Base-by-base conservation (phyloP, 1,284 basidiomycete genomes). In the Afroboletus lepidellus region DNA sequence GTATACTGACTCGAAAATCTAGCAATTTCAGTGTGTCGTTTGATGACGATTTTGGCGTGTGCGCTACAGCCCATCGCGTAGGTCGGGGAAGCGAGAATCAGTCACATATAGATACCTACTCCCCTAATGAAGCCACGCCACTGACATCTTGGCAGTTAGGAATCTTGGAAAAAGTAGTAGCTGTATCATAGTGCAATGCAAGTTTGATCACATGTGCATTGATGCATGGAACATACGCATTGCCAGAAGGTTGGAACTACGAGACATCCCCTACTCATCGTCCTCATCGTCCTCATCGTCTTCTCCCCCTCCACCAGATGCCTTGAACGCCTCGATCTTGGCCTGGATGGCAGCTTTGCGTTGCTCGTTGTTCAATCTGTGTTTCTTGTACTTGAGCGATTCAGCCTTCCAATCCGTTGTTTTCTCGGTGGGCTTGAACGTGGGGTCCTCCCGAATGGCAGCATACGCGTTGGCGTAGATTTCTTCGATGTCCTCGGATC, bases 401-500 rank as follows among this genome's bases (percentile, higher is more conserved):
- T 98, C 95, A 38, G 88, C 79, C 69, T 89, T 93, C 94, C 95
- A 99, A 79, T 98, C 89, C 70, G 83, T 85, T 53, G 85, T 74
- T 82, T 98, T 98, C 61, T 97, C 92, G 42, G 92, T 89, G 46
- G 94, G 87, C 73, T 90, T 87, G 85, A 95, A 96, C 16, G 75
- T 71, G 48, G 97, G 96, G 74, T 98, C 88, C 72, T 96, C 95
- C 60, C 97, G 92, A 75, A 99, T 99, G 58, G 93, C 91, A 49
- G 89, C 86, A 74, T 94, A 90, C 2, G 92, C 94, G 64, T 86
- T 87, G 51, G 83, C 83, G 80, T 91, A 98, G 63, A 99, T 89
- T 72, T 98, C 97, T 76, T 99, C 94, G 5, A 99, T 94, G 69
- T 99, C 96, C 62, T 96, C 97, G 3, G 94, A 96, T 57, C 93